Conservation (phyloP, 2,329 filamentous ascomycete genomes). For the Diaporthe capsici region DNA sequence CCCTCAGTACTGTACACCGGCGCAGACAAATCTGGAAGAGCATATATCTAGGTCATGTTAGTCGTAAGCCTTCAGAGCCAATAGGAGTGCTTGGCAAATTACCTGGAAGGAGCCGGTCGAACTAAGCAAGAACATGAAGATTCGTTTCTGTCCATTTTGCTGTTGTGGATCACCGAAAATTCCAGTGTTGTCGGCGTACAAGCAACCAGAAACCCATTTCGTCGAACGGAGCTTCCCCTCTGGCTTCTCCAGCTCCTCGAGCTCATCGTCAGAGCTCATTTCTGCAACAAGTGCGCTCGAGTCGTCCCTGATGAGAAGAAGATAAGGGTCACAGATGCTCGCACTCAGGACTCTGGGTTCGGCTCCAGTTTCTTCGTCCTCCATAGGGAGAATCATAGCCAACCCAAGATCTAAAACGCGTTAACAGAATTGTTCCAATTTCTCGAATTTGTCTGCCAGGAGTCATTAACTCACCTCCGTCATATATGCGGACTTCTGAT, state of each 20-base stretch:
- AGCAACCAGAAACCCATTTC: conserved; percentile 86
- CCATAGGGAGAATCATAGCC: conserved; percentile 91
- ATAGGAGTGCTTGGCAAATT: conserved; percentile 58
- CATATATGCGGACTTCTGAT: conserved; percentile 90
- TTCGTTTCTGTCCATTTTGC: conserved; percentile 61
- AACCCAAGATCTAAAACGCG: conserved; percentile 80
- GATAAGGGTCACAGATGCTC: conserved; percentile 88
- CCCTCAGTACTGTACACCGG: conserved; percentile 83
- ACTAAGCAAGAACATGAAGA: conserved; percentile 84
- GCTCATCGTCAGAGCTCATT: conserved; percentile 84
- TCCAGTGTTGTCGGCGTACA: conserved; percentile 79
- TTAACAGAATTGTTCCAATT: conserved; percentile 41
- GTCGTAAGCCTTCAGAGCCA: not conserved
- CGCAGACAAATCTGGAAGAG: conserved; percentile 79
- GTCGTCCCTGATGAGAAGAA: conserved; percentile 88
- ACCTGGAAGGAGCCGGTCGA: conserved; percentile 82
- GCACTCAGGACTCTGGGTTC: conserved; percentile 84
- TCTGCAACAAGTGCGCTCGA: conserved; percentile 83
- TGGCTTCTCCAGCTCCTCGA: conserved; percentile 83
- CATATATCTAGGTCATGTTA: conserved; percentile 74
- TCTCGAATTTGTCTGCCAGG: not conserved
- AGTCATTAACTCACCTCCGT: conserved; percentile 75
- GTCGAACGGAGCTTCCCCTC: conserved; percentile 69
- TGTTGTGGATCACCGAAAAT: conserved; percentile 62
- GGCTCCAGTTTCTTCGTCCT: conserved; percentile 88